Evolutionary conservation across 2,329 filamentous ascomycete species (phyloP).

Genomic region (Diaporthe nobilis): DNA sequence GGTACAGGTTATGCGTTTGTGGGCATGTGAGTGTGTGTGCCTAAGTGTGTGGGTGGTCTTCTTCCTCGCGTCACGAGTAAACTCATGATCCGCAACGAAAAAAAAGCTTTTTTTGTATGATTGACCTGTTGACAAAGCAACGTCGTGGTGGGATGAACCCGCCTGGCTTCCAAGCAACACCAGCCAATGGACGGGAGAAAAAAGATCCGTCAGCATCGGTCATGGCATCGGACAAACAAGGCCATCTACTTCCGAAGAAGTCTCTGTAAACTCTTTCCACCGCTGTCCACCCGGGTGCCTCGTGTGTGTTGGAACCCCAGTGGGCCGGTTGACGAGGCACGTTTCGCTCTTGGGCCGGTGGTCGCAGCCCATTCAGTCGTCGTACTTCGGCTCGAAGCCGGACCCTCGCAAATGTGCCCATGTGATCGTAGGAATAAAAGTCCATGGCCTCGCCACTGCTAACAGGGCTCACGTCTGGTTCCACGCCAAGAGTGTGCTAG

Average conservation of each 20-base stretch:
- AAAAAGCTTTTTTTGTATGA: neutral
- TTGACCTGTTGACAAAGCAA: slow-evolving; percentile 16
- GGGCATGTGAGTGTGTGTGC: no score
- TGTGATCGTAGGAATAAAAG: no score
- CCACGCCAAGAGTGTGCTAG: neutral
- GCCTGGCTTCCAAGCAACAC: slow-evolving; percentile 11
- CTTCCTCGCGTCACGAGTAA: slow-evolving; percentile 21
- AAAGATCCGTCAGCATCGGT: slow-evolving; percentile 14
- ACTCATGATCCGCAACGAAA: slow-evolving; percentile 19
- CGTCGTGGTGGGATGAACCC: neutral
- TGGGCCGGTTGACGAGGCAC: neutral
- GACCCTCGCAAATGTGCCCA: neutral
- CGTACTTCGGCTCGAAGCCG: slow-evolving; percentile 19
- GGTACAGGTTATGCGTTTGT: neutral
- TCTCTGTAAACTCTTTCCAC: slow-evolving; percentile 12
- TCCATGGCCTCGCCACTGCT: slow-evolving; percentile 5
- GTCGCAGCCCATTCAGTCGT: slow-evolving; percentile 17
- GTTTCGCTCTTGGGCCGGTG: slow-evolving; percentile 13
- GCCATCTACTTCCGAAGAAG: neutral
- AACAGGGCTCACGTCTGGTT: neutral
- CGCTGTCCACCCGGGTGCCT: slow-evolving; percentile 5
- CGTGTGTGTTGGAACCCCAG: neutral
- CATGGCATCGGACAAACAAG: slow-evolving; percentile 16
- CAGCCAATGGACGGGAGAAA: slow-evolving; percentile 13
- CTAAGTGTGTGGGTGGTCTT: neutral